A percentile compares a stretch with the other conserved stretches of the same genome.
phyloP scores from a whole-genome alignment of 192 early-diverging fungal genomes.

The Lunasporangiospora selenospora region DNA sequence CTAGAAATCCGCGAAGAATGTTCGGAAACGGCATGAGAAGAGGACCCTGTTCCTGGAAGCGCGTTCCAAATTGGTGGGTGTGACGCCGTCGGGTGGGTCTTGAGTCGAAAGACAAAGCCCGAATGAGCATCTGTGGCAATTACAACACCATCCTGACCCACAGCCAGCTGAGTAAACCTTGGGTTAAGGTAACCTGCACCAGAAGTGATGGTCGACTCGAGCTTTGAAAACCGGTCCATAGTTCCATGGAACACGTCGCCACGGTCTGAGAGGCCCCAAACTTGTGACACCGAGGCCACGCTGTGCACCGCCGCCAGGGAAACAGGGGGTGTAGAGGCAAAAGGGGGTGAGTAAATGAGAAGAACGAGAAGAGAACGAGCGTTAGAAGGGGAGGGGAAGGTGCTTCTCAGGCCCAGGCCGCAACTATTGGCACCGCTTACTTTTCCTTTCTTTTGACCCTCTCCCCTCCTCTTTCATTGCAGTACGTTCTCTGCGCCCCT shows the following conservation, averaged over 20 bases:
- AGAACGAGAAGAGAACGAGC: too few relatives aligned
- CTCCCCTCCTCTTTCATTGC: too few relatives aligned
- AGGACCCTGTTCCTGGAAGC: slow-evolving; percentile 19
- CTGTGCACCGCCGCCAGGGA: too few relatives aligned
- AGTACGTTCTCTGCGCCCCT: too few relatives aligned
- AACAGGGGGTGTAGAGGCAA: too few relatives aligned
- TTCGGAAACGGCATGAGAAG: background rate
- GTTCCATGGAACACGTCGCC: slow-evolving; percentile 35
- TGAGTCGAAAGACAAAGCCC: slow-evolving; percentile 37
- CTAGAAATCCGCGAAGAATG: too few relatives aligned
- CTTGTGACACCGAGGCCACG: slow-evolving; percentile 39
- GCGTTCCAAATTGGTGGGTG: slow-evolving; percentile 40
- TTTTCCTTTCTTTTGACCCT: too few relatives aligned
- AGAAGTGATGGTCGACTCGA: slow-evolving; percentile 22
- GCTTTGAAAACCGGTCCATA: slow-evolving; percentile 24
- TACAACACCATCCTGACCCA: slow-evolving; percentile 29
- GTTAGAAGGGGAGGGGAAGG: too few relatives aligned
- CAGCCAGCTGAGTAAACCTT: slow-evolving; percentile 25
- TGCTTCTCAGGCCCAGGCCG: too few relatives aligned
- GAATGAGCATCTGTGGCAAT: slow-evolving; percentile 31
- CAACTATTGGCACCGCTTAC: too few relatives aligned
- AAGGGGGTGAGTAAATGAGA: too few relatives aligned
- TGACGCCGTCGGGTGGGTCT: slow-evolving; percentile 14
- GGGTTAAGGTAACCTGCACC: slow-evolving; percentile 35
- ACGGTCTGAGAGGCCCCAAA: slow-evolving; percentile 29